These are phyloP conservation scores for Zymoseptoria brevis DNA, from an alignment of 2,329 filamentous ascomycete genomes.

Conservation along the genomic window DNA sequence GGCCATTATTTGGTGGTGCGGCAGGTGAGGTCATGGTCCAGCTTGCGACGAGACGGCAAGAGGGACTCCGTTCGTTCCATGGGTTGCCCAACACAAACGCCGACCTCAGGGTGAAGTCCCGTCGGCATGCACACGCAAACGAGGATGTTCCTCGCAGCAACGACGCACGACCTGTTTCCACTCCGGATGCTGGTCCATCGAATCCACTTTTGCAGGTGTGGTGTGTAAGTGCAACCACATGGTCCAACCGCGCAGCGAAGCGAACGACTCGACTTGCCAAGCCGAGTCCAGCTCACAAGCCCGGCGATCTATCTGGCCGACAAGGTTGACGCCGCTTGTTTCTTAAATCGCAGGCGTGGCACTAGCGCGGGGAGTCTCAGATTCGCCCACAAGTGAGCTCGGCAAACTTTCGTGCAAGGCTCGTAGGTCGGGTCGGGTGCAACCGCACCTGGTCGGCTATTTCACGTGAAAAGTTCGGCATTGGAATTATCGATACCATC, in stretches of 20 bases:
- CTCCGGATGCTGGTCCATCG: no score
- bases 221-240: not conserved
- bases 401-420: not conserved
- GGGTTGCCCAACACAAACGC: not conserved
- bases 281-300: not conserved
- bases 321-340: not conserved
- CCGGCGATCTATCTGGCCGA: not conserved
- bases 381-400: not conserved
- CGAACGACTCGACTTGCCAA: not conserved
- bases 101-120: not conserved
- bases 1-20: not conserved
- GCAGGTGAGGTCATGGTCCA: not conserved
- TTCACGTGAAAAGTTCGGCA: not conserved
- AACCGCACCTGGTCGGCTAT: not conserved
- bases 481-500: not conserved
- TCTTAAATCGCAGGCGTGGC: not conserved
- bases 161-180: not conserved
- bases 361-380: not conserved
- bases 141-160: not conserved
- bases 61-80: not conserved
- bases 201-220: no score
- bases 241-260: not conserved
- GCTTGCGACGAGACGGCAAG: not conserved
- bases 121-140: no score
- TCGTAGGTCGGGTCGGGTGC: not conserved